Base-by-base conservation (phyloP, 768 basidiomycete genomes). In the Dacryopinax spathularia region DNA sequence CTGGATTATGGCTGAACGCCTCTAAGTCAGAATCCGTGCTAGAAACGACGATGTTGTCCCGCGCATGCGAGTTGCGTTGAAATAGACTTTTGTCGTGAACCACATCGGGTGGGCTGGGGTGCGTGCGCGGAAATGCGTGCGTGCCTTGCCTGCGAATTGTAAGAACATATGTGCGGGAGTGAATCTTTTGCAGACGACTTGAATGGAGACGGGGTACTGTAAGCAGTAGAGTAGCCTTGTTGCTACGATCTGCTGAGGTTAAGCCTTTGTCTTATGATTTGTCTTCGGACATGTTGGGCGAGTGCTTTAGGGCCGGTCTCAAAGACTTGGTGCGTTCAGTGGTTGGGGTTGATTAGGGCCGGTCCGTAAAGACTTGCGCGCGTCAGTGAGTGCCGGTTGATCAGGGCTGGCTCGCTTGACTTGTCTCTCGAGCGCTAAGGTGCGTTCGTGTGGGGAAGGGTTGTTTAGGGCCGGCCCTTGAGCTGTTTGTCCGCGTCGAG, bases 1-100 rank as follows among this genome's bases (percentile, higher is more conserved):
- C 81, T 82, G 83, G 84, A 84, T 85, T 85, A 86, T 85, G 84
- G 81, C 84, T 86, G 84, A 85, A 85, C 79, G 82, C 84, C 84
- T 86, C 84, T 85, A 85, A 85, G 83, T 77, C 83, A 84, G 84
- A 85, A 86, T 84, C 84, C 80, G 79, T 84, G 82, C 84, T 82
- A 80, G 82, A 85, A 78, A 81, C 78, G 80, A 84, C 77, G 82
- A 84, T 82, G 78, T 82, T 77, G 79, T 82, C 82, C 82, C 80
- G 79, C 81, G 79, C 77, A 79, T 81, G 76, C 81, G 75, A 82
- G 78, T 76, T 76, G 82, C 77, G 81, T 83, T 78, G 68, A 75
- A 79, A 84, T 83, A 83, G 81, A 80, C 81, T 81, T 81, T 82
- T 79, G 83, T 83, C 79, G 79, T 82, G 80, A 77, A 83, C 81